Percentiles rank a stretch among this genome's conserved stretches.
Evolutionary conservation across 192 early-diverging fungal species (phyloP).

Genomic region (Backusella circina): DNA sequence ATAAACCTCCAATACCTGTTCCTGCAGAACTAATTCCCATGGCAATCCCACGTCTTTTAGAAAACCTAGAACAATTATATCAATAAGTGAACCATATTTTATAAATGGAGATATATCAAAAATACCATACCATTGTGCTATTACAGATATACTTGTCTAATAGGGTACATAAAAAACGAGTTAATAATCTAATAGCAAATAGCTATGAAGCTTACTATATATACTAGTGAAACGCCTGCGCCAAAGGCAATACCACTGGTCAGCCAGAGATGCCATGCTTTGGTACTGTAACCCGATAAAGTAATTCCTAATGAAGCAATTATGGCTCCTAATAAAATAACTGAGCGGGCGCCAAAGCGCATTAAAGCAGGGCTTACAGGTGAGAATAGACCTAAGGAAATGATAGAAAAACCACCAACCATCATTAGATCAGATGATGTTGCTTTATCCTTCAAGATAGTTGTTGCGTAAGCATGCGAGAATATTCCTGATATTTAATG

Average conservation of each 20-base stretch:
- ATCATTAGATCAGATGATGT: slow-evolving; percentile 5
- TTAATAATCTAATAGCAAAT: neutral
- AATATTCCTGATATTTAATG: slow-evolving; percentile 7
- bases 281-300: slow-evolving; percentile 10
- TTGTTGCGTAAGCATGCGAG: neutral
- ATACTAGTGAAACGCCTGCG: slow-evolving; percentile 30
- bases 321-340: slow-evolving; percentile 17
- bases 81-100: neutral
- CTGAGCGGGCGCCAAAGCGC: neutral
- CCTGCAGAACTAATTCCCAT: slow-evolving; percentile 55
- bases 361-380: neutral
- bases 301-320: slow-evolving; percentile 10
- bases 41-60: slow-evolving; percentile 53
- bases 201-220: slow-evolving; percentile 2
- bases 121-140: slow-evolving; percentile 50
- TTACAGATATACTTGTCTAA: slow-evolving; percentile 11
- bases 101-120: neutral
- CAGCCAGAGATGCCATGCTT: slow-evolving; percentile 58
- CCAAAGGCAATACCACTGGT: slow-evolving; percentile 56
- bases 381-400: neutral
- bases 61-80: slow-evolving; percentile 39
- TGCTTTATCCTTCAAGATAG: neutral
- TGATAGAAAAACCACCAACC: neutral
- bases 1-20: slow-evolving; percentile 64
- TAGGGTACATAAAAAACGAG: neutral